These are phyloP conservation scores for Clathrospora elynae DNA, from an alignment of 2,329 filamentous ascomycete species.

Conservation along the genomic window DNA sequence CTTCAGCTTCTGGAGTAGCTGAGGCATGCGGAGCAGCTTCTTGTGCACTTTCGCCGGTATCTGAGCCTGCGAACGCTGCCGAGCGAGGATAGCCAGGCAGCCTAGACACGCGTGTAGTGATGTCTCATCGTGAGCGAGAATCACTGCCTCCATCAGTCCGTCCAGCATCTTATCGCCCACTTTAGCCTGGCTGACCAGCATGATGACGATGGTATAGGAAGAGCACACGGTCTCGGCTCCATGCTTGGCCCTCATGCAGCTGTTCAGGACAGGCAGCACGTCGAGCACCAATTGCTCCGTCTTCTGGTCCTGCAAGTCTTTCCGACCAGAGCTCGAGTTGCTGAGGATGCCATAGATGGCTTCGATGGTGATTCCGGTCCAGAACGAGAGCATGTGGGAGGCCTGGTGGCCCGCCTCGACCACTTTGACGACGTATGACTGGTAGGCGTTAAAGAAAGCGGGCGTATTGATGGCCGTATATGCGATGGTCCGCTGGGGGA, in stretches of 20 bases:
- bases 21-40: constrained; percentile 67
- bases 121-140: constrained; percentile 74
- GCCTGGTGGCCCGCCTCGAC: constrained; percentile 75
- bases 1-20: constrained; percentile 64
- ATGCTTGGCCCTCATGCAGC: constrained; percentile 75
- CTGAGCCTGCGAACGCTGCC: constrained; percentile 73
- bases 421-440: constrained; percentile 76
- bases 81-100: constrained; percentile 79
- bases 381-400: constrained; percentile 81
- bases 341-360: constrained; percentile 83
- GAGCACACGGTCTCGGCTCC: constrained; percentile 80
- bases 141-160: constrained; percentile 87
- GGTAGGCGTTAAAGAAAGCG: constrained; percentile 75
- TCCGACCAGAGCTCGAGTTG: constrained; percentile 73
- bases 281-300: constrained; percentile 76
- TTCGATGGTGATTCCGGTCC: constrained; percentile 87
- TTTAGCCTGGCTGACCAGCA: constrained; percentile 81
- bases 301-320: constrained; percentile 76
- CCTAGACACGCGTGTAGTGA: constrained; percentile 75
- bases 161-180: constrained; percentile 81
- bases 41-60: constrained; percentile 73
- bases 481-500: constrained; percentile 80
- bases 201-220: constrained; percentile 87
- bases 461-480: constrained; percentile 81
- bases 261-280: constrained; percentile 72